Evolutionary conservation across 2,329 filamentous ascomycete species (phyloP), one percentile per base, ranked within the genome.

Genomic region (Cladophialophora yegresii): DNA sequence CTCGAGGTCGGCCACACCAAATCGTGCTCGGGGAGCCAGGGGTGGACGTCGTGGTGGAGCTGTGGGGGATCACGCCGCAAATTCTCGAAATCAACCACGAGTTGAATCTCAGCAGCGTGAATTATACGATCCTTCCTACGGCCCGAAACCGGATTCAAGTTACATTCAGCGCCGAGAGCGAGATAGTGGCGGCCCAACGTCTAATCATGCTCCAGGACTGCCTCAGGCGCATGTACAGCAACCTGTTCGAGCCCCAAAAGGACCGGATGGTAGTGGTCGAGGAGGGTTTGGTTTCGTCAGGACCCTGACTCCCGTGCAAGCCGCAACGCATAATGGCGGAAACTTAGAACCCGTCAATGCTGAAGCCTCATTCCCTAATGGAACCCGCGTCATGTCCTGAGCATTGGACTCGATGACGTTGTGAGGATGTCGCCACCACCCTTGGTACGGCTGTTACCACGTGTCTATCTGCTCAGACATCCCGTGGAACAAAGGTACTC

Each of bases 81-180:
- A 58, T 55, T 33, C 61, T 20, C 54, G 62, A 67, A 73, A 67
- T 61, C 71, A 75, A 28, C 71, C 61, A 62, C 59, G 71, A 74
- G 63, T 47, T 28, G 47, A 43, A 10, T 49, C 57, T 36, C 71
- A 75, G 5, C 78, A 78, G 12, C 82, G 84, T 56, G 89, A 92
- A 72, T 82, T 96, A 1, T 96, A 87, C 76, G 92, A 96, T 72
- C 91, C 92, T 0, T 86, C 84, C 40, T 91, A 88, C 73, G 80
- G 86, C 13, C 79, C 85, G 3, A 92, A 86, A 71, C 85, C 88
- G 0, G 86, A 84, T 26, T 82, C 83, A 16, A 74, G 77, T 28
- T 78, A 76, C 67, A 68, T 78, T 30, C 80, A 81, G 70, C 79
- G 77, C 66, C 80, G 75, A 65, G 77, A 78, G 70, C 47, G 57